Conservation (phyloP, 1,139 yeast genomes). For the Taiozyma sp. region DNA sequence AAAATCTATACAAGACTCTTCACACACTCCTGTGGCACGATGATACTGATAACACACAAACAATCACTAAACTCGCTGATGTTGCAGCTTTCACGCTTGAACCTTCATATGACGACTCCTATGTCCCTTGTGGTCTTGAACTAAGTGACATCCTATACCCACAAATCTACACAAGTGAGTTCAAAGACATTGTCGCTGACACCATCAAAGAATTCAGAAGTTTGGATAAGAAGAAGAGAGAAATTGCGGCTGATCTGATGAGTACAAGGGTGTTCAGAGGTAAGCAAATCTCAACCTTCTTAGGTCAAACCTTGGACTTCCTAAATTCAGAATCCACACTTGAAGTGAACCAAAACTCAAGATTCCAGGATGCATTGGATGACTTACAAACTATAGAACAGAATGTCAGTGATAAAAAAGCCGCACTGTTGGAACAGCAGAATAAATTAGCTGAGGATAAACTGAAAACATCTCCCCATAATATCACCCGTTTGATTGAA, state of each 20-base stretch:
- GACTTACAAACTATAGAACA: slow-evolving; percentile 13
- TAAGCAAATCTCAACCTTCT: slow-evolving; percentile 27
- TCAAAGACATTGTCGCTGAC: slow-evolving; percentile 19
- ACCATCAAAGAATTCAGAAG: slow-evolving; percentile 13
- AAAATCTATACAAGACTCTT: slow-evolving; percentile 28
- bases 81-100: slow-evolving; percentile 34
- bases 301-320: slow-evolving; percentile 25
- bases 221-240: slow-evolving; percentile 22
- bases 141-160: slow-evolving; percentile 37
- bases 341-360: slow-evolving; percentile 6
- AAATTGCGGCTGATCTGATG: slow-evolving; percentile 19
- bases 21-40: slow-evolving; percentile 29
- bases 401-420: slow-evolving; percentile 6
- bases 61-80: slow-evolving; percentile 28
- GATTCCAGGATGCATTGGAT: slow-evolving; percentile 10
- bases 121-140: slow-evolving; percentile 27
- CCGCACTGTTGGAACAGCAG: slow-evolving; percentile 10
- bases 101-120: slow-evolving; percentile 27
- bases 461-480: slow-evolving; percentile 13
- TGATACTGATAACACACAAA: slow-evolving; percentile 23
- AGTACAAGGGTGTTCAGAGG: slow-evolving; percentile 30
- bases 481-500: slow-evolving; percentile 22
- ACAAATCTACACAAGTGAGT: slow-evolving; percentile 34
- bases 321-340: slow-evolving; percentile 13
- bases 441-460: slow-evolving; percentile 14